These are phyloP conservation scores for Juncus effusus DNA, from an alignment of 176 grass and related monocot species.

Conservation along the genomic window DNA sequence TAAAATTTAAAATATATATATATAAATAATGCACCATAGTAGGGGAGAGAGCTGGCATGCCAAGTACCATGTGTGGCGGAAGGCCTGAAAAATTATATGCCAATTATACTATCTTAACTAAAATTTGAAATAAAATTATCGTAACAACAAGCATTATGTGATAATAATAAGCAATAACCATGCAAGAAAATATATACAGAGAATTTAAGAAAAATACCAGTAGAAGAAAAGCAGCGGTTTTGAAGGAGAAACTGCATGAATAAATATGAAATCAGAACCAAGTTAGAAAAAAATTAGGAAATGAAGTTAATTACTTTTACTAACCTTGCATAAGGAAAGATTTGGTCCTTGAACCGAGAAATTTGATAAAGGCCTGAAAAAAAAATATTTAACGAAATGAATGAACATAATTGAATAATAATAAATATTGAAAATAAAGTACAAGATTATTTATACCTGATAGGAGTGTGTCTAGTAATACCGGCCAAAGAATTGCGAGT, in stretches of 20 bases:
- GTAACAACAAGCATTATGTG: not conserved
- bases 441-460: conserved; percentile 18
- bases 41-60: conserved; percentile 91
- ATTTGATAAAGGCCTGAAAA: conserved; percentile 17
- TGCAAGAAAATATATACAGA: not conserved
- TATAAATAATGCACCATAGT: conserved; percentile 56
- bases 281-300: conserved; percentile 5
- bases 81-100: conserved; percentile 37
- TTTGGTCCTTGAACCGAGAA: conserved; percentile 5
- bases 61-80: conserved; percentile 72
- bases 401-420: conserved; percentile 10
- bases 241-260: conserved; percentile 37
- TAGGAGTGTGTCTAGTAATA: conserved; percentile 15
- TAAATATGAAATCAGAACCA: conserved; percentile 18
- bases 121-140: not conserved
- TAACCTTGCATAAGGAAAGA: conserved; percentile 25
- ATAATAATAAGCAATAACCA: no score
- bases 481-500: conserved; percentile 17
- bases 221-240: conserved; percentile 31
- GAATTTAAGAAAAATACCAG: conserved; percentile 24
- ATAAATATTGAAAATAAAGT: not conserved
- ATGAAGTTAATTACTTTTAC: not conserved
- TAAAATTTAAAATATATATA: no score
- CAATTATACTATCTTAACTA: conserved; percentile 7
- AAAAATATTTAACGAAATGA: not conserved